Conservation (phyloP, 345 rosid genomes). For the Erucastrum elatum region DNA sequence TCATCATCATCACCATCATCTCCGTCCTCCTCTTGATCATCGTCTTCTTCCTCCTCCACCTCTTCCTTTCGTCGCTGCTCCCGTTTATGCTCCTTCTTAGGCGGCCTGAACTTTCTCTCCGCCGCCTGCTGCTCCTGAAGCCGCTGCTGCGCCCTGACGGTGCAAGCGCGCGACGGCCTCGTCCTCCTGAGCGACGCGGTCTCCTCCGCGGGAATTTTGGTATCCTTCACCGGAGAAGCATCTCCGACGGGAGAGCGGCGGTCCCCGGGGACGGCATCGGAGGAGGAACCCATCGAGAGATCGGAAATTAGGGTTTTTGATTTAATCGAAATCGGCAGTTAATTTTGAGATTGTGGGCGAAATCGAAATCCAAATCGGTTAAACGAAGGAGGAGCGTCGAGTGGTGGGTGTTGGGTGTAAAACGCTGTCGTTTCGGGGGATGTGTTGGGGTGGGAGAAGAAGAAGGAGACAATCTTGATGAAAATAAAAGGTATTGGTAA, state of each 20-base stretch:
- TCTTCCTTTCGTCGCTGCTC: slow-evolving; percentile 19
- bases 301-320: slow-evolving; percentile 34
- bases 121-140: slow-evolving; percentile 64
- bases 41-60: slow-evolving; percentile 51
- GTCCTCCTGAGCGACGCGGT: slow-evolving; percentile 51
- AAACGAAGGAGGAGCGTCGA: slow-evolving; percentile 26
- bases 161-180: slow-evolving; percentile 97
- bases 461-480: slow-evolving; percentile 16
- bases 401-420: slow-evolving; percentile 15
- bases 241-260: slow-evolving; percentile 45
- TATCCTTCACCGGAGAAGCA: slow-evolving; percentile 32
- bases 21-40: slow-evolving; percentile 40
- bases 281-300: slow-evolving; percentile 53
- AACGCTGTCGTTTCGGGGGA: slow-evolving; percentile 34
- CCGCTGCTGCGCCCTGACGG: slow-evolving; percentile 78
- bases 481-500: not conserved
- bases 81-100: slow-evolving; percentile 52
- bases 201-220: slow-evolving; percentile 28
- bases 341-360: not conserved
- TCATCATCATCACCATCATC: slow-evolving; percentile 30
- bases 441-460: not conserved
- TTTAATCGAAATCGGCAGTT: not conserved
- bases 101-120: slow-evolving; percentile 64
- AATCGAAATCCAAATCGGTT: slow-evolving; percentile 27
- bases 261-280: slow-evolving; percentile 42